These are phyloP conservation scores for Prunus dulcis DNA, from an alignment of 306 rosid species.

Conservation along the genomic window DNA sequence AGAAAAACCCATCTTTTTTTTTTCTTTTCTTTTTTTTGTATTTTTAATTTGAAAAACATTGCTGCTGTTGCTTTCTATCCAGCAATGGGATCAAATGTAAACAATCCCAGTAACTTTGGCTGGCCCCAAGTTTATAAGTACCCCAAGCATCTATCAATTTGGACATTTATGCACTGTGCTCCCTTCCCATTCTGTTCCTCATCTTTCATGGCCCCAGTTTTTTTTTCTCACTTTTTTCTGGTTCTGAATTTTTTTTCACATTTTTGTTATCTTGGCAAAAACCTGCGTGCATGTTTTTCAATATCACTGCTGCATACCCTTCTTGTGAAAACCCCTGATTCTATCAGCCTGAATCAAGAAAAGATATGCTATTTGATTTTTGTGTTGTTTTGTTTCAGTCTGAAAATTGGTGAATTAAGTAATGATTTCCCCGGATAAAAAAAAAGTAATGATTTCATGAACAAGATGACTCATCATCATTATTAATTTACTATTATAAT, in stretches of 20 bases:
- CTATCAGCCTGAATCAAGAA: not conserved
- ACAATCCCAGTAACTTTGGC: not conserved
- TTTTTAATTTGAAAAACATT: slow-evolving; percentile 19
- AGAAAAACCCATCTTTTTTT: not conserved
- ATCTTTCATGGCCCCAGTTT: not conserved
- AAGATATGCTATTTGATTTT: not conserved
- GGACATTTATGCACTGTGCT: not conserved
- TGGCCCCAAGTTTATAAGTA: slow-evolving; percentile 18
- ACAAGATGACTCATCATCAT: not conserved
- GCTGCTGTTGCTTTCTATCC: slow-evolving; percentile 26
- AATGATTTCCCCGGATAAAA: too few species aligned
- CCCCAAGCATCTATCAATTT: not conserved
- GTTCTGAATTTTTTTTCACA: slow-evolving; percentile 1
- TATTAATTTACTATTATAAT: not conserved
- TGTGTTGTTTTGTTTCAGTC: too few species aligned
- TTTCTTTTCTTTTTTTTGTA: not conserved
- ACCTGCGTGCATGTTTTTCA: slow-evolving; percentile 17
- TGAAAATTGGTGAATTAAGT: too few species aligned
- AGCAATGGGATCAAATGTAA: slow-evolving; percentile 19
- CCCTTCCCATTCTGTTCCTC: not conserved
- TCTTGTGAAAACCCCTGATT: slow-evolving; percentile 3
- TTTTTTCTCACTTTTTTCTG: not conserved
- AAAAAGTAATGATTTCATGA: too few species aligned
- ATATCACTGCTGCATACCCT: slow-evolving; percentile 6
- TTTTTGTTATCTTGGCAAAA: not conserved